These are phyloP conservation scores for Rhizophagus prolifer DNA, from an alignment of 192 early-diverging fungal genomes.

Conservation along the genomic window DNA sequence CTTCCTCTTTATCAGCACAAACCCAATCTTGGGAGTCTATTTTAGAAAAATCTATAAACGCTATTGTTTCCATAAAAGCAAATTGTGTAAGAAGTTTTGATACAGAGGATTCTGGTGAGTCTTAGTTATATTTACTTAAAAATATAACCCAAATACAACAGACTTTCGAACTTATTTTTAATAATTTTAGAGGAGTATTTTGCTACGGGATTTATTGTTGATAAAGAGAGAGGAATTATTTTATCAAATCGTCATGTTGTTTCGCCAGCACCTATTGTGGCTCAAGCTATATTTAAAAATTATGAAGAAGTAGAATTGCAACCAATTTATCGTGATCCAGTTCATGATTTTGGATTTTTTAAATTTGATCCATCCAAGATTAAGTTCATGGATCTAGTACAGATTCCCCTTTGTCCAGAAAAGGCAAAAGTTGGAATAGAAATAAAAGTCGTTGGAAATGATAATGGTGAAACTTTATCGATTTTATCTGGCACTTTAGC, in stretches of 20 bases:
- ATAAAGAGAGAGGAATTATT: constrained; percentile 71
- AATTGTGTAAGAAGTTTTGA: constrained; percentile 77
- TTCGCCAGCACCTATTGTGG: constrained; percentile 68
- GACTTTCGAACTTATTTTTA: too few relatives aligned
- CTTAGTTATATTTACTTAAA: not conserved
- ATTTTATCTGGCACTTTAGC: constrained; percentile 75
- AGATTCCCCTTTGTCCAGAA: constrained; percentile 68
- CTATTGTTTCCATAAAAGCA: constrained; percentile 75
- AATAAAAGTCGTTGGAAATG: constrained; percentile 75
- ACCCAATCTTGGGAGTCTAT: constrained; percentile 62
- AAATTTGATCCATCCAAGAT: constrained; percentile 68
- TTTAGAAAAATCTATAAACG: constrained; percentile 67
- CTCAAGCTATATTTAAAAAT: constrained; percentile 69
- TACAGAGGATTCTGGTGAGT: constrained; percentile 71
- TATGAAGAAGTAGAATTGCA: constrained; percentile 72
- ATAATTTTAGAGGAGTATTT: constrained; percentile 44
- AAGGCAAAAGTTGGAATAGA: constrained; percentile 72
- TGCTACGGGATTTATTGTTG: constrained; percentile 78
- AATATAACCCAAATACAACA: too few relatives aligned
- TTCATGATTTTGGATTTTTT: constrained; percentile 85
- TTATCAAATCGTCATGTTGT: constrained; percentile 81
- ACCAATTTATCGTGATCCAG: constrained; percentile 76
- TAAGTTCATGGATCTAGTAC: constrained; percentile 65
- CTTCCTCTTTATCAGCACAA: not conserved
- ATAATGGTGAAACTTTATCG: constrained; percentile 77